phyloP scores from a whole-genome alignment of 1,284 basidiomycete genomes.

The Boletus austroedulis region DNA sequence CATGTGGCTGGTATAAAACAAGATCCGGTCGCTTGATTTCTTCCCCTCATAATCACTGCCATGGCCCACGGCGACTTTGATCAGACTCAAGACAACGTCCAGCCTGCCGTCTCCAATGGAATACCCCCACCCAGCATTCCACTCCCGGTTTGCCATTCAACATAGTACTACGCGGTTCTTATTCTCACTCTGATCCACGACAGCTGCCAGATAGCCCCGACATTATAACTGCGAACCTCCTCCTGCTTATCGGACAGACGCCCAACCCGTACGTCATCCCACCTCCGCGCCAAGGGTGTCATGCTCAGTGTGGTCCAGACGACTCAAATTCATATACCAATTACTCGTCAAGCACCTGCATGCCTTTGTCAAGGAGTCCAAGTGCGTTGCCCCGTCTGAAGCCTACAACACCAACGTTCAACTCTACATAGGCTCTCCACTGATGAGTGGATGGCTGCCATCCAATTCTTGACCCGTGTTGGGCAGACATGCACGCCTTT shows the following conservation, averaged over 20 bases:
- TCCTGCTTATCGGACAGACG: slow-evolving; percentile 46
- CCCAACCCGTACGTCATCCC: slow-evolving; percentile 40
- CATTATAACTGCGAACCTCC: slow-evolving; percentile 54
- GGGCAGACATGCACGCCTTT: slow-evolving; percentile 72
- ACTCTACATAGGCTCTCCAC: slow-evolving; percentile 52
- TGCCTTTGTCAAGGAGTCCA: slow-evolving; percentile 68
- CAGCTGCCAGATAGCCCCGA: slow-evolving; percentile 53
- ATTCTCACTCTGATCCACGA: slow-evolving; percentile 5
- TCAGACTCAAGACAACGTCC: slow-evolving; percentile 9
- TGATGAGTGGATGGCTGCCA: slow-evolving; percentile 81
- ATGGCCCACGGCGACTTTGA: slow-evolving; percentile 14
- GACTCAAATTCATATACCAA: slow-evolving; percentile 48
- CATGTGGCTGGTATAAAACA: slow-evolving; percentile 3
- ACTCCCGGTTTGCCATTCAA: slow-evolving; percentile 33
- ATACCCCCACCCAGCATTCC: slow-evolving; percentile 30
- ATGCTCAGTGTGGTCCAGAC: slow-evolving; percentile 29
- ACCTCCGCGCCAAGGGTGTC: neutral
- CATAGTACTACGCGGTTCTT: neutral
- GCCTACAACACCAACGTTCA: neutral
- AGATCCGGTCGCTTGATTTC: neutral
- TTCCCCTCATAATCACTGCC: neutral
- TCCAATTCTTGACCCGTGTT: slow-evolving; percentile 71
- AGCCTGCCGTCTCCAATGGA: slow-evolving; percentile 35
- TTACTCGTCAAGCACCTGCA: slow-evolving; percentile 63
- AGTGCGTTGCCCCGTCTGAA: slow-evolving; percentile 32